phyloP scores from a whole-genome alignment of 148 eudicot species.

The Fagopyrum tataricum region DNA sequence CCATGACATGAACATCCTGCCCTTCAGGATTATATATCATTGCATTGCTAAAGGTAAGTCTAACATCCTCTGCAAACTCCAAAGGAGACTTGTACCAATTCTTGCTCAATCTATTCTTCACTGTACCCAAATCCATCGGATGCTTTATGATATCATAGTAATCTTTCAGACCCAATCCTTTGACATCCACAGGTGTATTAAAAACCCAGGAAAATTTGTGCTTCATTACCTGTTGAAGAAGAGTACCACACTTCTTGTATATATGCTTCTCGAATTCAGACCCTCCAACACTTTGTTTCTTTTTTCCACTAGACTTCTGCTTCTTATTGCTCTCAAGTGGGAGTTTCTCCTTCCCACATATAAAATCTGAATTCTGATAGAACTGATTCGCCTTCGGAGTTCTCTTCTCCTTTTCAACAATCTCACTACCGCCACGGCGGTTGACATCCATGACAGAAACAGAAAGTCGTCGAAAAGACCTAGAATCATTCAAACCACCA shows the following conservation, averaged over 20 bases:
- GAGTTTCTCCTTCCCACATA: conserved; percentile 66
- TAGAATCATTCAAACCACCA: conserved; percentile 19
- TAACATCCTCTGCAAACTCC: conserved; percentile 89
- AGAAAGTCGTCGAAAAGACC: conserved; percentile 44
- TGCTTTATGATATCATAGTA: conserved; percentile 76
- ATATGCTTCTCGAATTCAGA: conserved; percentile 41
- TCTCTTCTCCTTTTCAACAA: conserved; percentile 76
- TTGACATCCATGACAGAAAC: conserved; percentile 49
- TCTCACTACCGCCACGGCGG: conserved; percentile 30
- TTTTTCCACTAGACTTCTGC: conserved; percentile 37
- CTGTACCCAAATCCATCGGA: conserved; percentile 93
- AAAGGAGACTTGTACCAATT: conserved; percentile 73
- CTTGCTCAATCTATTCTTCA: conserved; percentile 51
- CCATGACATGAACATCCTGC: conserved; percentile 87
- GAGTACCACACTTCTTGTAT: conserved; percentile 50
- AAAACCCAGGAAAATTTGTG: conserved; percentile 90
- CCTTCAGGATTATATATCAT: conserved; percentile 84
- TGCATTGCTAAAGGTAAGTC: conserved; percentile 84
- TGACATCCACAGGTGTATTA: conserved; percentile 70
- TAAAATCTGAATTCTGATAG: conserved; percentile 66
- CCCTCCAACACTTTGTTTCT: conserved; percentile 29
- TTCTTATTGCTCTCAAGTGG: conserved; percentile 69
- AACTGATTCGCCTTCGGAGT: conserved; percentile 84
- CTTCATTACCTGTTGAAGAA: conserved; percentile 73
- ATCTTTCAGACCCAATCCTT: conserved; percentile 58